Base-by-base conservation (phyloP, 305 asterid species). In the Fraxinus sp. region DNA sequence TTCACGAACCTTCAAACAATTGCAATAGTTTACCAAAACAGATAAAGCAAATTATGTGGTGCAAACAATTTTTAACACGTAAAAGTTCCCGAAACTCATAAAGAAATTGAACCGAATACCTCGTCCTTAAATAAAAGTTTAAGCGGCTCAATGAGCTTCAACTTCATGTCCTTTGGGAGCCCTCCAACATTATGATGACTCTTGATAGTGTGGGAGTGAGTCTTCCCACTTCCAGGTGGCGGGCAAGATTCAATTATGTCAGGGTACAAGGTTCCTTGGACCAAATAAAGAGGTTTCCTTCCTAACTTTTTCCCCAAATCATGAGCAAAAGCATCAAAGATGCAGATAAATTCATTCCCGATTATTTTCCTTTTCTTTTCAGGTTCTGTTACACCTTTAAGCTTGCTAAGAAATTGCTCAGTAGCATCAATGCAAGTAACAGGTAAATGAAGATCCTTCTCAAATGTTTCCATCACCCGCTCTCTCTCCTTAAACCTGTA, bases 161-260 rank as follows among this genome's bases (percentile, higher is more conserved):
- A 80, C 77, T 97, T 93, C 99, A 97, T 97, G 89, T 95, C 95
- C 89, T 93, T 93, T 1, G 99, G 99, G 55, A 97, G 97, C 77
- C 99, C 99, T 77, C 98, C 98, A 9, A 95, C 99, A 55, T 95
- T 97, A 80, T 97, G 99, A 80, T 97, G 99, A 78, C 98, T 95
- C 88, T 97, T 97, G 88, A 97, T 97, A 6, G 97, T 95, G 88
- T 97, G 99, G 28, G 99, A 95, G 91, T 95, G 98, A 46, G 97
- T 92, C 84, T 92, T 91, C 82, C 97, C 97, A 84, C 94, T 97
- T 85, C 99, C 99, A 72, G 99, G 98, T 75, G 99, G 99, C 0
- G 98, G 98, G 85, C 97, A 95, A 57, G 99, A 97, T 84, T 97
- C 98, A 41, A 97, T 97, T 83, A 97, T 96, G 83, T 97, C 99